Conservation (phyloP, 2,329 filamentous ascomycete genomes). For the Neopestalotiopsis clavispora region DNA sequence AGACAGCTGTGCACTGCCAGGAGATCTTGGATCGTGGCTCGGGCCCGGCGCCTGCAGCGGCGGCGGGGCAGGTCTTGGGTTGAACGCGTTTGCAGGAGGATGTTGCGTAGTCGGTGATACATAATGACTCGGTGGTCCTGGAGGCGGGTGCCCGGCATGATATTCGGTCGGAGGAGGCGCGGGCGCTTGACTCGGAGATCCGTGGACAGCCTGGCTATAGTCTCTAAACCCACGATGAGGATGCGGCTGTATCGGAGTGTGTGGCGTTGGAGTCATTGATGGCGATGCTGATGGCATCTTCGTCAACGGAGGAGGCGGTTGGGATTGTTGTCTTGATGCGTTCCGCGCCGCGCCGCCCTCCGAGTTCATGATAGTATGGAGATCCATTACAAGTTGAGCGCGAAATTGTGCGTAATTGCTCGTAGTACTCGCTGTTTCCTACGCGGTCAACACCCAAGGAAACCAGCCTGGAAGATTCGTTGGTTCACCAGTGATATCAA, state of each 20-base stretch:
- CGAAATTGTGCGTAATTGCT: background rate
- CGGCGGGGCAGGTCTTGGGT: constrained; percentile 36
- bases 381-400: constrained; percentile 48
- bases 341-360: constrained; percentile 45
- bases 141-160: constrained; percentile 30
- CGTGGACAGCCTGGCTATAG: constrained; percentile 51
- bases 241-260: constrained; percentile 44
- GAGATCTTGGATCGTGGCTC: constrained; percentile 56
- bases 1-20: constrained; percentile 48
- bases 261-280: constrained; percentile 32
- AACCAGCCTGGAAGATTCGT: background rate
- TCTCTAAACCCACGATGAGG: constrained; percentile 56
- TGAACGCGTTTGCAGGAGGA: constrained; percentile 45
- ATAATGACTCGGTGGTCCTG: constrained; percentile 42
- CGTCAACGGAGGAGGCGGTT: constrained; percentile 28
- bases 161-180: constrained; percentile 52
- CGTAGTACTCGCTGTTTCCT: background rate
- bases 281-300: constrained; percentile 29
- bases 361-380: constrained; percentile 59
- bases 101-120: constrained; percentile 39
- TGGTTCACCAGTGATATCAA: background rate
- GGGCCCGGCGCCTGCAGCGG: constrained; percentile 50
- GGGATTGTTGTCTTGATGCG: constrained; percentile 28
- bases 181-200: constrained; percentile 40
- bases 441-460: background rate